Conservation (phyloP, 768 basidiomycete species). For the Phaeotremella fagi region DNA sequence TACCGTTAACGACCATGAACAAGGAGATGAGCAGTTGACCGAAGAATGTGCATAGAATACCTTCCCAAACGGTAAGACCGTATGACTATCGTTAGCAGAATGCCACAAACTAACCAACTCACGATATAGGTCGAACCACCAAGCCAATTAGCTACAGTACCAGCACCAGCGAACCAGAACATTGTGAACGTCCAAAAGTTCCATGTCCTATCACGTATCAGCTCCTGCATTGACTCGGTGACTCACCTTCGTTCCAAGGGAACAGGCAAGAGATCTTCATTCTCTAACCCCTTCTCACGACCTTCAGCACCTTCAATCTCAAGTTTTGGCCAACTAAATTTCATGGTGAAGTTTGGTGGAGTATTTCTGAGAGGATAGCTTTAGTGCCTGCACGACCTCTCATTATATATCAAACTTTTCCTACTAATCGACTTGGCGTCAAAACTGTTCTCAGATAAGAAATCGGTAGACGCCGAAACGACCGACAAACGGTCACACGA, state of each 20-base stretch:
- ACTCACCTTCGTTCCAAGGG: constrained; percentile 19
- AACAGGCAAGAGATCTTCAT: constrained; percentile 25
- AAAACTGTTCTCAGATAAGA: too few species aligned
- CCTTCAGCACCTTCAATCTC: constrained; percentile 20
- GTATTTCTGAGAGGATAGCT: too few species aligned
- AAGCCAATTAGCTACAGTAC: constrained; percentile 30
- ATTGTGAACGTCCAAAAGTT: constrained; percentile 24
- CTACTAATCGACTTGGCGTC: too few species aligned
- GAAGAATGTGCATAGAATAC: constrained; percentile 18
- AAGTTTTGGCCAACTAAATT: constrained; percentile 16
- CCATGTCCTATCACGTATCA: constrained; percentile 19
- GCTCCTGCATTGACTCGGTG: background rate
- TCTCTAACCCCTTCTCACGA: constrained; percentile 21
- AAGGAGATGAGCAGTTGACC: constrained; percentile 27
- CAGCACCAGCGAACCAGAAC: constrained; percentile 32
- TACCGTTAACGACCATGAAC: constrained; percentile 32
- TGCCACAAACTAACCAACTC: background rate
- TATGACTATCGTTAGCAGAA: background rate
- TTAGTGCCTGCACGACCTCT: too few species aligned
- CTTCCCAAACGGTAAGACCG: constrained; percentile 14
- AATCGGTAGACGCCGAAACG: too few species aligned
- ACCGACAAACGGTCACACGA: too few species aligned
- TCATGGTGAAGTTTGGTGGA: too few species aligned
- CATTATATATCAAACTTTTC: too few species aligned
- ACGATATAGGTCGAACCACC: constrained; percentile 26